Conservation (phyloP, 2,329 filamentous ascomycete genomes). For the Trichoderma harzianum region DNA sequence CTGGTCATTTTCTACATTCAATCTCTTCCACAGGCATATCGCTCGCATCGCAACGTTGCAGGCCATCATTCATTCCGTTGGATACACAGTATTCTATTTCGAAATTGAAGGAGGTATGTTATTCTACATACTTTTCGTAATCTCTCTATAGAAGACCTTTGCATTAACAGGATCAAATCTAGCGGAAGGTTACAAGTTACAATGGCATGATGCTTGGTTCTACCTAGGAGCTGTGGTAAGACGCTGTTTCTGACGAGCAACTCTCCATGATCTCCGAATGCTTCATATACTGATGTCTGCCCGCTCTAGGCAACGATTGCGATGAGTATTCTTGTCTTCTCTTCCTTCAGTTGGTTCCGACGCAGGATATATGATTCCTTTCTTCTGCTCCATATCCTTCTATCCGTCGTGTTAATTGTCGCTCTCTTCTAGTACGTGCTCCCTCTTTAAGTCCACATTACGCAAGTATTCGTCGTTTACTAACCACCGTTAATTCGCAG, state of each 20-base stretch:
- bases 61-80: slow-evolving; percentile 49
- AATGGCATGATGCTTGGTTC: neutral
- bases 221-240: slow-evolving; percentile 17
- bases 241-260: neutral
- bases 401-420: slow-evolving; percentile 42
- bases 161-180: neutral
- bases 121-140: neutral
- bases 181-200: neutral
- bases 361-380: slow-evolving; percentile 43
- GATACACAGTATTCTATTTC: slow-evolving; percentile 22
- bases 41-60: slow-evolving; percentile 56
- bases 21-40: slow-evolving; percentile 60
- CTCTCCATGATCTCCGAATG: neutral
- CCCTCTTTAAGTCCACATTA: slow-evolving; percentile 28
- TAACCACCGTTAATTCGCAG: neutral
- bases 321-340: slow-evolving; percentile 14
- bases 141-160: neutral
- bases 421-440: slow-evolving; percentile 37
- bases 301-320: slow-evolving; percentile 2
- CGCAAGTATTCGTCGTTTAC: neutral
- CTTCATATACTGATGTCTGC: neutral
- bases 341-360: slow-evolving; percentile 15
- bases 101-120: neutral
- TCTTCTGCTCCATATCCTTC: slow-evolving; percentile 42
- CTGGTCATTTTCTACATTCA: slow-evolving; percentile 61